A percentile compares a stretch with the other conserved stretches of the same genome.
These are phyloP conservation scores for Boletellus sp. DNA, from an alignment of 1,284 basidiomycete genomes.

Conservation along the genomic window DNA sequence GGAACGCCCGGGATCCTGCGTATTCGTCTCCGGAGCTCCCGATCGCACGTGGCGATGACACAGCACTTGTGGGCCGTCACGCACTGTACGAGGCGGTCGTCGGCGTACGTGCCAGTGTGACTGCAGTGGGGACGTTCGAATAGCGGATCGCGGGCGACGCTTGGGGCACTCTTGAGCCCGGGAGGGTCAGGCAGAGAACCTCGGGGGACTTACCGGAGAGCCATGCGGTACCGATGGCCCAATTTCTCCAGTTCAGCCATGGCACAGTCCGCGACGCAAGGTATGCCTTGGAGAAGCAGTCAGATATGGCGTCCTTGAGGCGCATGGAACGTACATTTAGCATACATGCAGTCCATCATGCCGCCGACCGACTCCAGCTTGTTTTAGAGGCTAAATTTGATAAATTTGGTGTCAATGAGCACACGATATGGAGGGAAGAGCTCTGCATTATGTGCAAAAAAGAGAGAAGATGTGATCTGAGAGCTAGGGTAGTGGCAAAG, in stretches of 20 bases:
- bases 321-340: conserved; percentile 78
- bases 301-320: neutral
- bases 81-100: conserved; percentile 96
- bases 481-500: too few species aligned
- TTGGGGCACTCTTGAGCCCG: conserved; percentile 29
- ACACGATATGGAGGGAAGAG: conserved; percentile 97
- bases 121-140: conserved; percentile 93
- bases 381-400: conserved; percentile 98
- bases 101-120: conserved; percentile 95
- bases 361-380: conserved; percentile 94
- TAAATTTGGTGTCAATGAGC: conserved; percentile 98
- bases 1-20: conserved; percentile 93
- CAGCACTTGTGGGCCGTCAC: conserved; percentile 95
- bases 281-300: conserved; percentile 66
- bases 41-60: conserved; percentile 97
- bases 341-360: conserved; percentile 99
- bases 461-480: conserved; percentile 85
- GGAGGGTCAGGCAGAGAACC: neutral
- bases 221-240: conserved; percentile 93
- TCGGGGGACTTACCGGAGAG: conserved; percentile 64
- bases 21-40: conserved; percentile 88
- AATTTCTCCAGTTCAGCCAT: conserved; percentile 97
- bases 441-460: conserved; percentile 93
- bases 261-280: conserved; percentile 97
- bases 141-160: conserved; percentile 93